Percentiles rank a stretch among this genome's conserved stretches.
Evolutionary conservation across 805 yeast genomes (phyloP).

Genomic region (Schwanniomyces sp.): DNA sequence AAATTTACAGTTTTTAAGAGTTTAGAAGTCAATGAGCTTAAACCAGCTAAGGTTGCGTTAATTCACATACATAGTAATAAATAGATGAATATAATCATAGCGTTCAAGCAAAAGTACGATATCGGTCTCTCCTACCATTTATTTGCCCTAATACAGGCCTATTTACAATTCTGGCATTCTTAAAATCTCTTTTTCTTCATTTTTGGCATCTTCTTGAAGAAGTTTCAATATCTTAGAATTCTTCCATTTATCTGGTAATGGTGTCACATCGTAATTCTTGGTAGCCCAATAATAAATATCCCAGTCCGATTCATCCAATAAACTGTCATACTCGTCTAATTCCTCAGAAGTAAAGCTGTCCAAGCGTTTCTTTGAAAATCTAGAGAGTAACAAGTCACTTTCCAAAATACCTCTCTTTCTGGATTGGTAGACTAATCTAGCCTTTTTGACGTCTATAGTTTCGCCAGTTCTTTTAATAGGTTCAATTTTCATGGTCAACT

Average conservation of each 20-base stretch:
- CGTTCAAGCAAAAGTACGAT: neutral
- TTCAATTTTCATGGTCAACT: constrained; percentile 54
- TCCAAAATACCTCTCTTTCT: constrained; percentile 95
- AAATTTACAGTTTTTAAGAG: neutral
- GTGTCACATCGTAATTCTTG: constrained; percentile 73
- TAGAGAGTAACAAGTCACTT: constrained; percentile 79
- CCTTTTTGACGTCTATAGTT: constrained; percentile 68
- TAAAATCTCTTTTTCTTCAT: constrained; percentile 67
- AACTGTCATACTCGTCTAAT: constrained; percentile 78
- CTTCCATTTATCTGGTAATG: constrained; percentile 86
- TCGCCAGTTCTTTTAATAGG: constrained; percentile 82
- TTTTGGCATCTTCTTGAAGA: constrained; percentile 73
- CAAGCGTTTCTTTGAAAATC: constrained; percentile 80
- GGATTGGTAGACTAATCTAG: constrained; percentile 87
- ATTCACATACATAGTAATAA: neutral
- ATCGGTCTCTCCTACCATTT: neutral
- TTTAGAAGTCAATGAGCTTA: neutral
- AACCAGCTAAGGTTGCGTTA: neutral
- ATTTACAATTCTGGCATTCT: constrained; percentile 70
- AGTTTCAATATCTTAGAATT: constrained; percentile 58
- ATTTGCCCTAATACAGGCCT: neutral
- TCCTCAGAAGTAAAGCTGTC: constrained; percentile 54
- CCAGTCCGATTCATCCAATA: constrained; percentile 97
- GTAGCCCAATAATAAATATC: constrained; percentile 99
- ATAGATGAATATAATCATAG: neutral